These are phyloP conservation scores for Cantharellus anzutake DNA, from an alignment of 768 basidiomycete genomes.

Conservation along the genomic window DNA sequence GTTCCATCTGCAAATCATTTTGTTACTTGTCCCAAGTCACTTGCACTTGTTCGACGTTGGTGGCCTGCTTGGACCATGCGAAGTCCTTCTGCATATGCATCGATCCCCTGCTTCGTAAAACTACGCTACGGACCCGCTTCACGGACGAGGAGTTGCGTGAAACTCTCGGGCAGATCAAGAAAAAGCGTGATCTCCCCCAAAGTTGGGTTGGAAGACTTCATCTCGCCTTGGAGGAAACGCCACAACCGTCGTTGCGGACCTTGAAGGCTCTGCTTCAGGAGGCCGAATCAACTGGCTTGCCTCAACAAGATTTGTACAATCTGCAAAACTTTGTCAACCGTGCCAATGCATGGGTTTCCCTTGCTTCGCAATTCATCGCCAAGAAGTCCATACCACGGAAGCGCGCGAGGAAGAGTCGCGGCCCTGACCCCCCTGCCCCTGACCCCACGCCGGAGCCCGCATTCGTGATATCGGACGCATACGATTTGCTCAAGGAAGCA, in stretches of 20 bases:
- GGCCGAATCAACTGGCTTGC: constrained; percentile 68
- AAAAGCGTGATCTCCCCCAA: constrained; percentile 53
- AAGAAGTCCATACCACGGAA: not conserved
- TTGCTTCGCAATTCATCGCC: constrained; percentile 25
- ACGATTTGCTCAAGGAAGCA: constrained; percentile 48
- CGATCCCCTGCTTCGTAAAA: constrained; percentile 19
- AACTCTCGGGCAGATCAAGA: constrained; percentile 41
- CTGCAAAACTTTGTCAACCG: constrained; percentile 63
- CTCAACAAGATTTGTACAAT: constrained; percentile 46
- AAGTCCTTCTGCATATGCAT: constrained; percentile 53
- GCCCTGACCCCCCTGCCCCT: constrained; percentile 2
- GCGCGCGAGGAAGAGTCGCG: constrained; percentile 7
- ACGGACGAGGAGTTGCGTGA: constrained; percentile 60
- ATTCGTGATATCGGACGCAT: constrained; percentile 48
- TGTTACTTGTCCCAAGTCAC: constrained; percentile 89
- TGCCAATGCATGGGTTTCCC: constrained; percentile 80
- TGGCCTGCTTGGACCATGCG: constrained; percentile 75
- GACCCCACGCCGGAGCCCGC: constrained; percentile 21
- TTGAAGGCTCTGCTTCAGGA: constrained; percentile 72
- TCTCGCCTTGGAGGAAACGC: constrained; percentile 44
- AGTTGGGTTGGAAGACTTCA: constrained; percentile 58
- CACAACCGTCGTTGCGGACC: constrained; percentile 52
- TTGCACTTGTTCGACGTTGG: constrained; percentile 52
- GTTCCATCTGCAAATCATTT: constrained; percentile 79
- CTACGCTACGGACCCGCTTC: constrained; percentile 59